These are phyloP conservation scores for Daldinia sp. DNA, from an alignment of 2,329 filamentous ascomycete species.

Conservation along the genomic window DNA sequence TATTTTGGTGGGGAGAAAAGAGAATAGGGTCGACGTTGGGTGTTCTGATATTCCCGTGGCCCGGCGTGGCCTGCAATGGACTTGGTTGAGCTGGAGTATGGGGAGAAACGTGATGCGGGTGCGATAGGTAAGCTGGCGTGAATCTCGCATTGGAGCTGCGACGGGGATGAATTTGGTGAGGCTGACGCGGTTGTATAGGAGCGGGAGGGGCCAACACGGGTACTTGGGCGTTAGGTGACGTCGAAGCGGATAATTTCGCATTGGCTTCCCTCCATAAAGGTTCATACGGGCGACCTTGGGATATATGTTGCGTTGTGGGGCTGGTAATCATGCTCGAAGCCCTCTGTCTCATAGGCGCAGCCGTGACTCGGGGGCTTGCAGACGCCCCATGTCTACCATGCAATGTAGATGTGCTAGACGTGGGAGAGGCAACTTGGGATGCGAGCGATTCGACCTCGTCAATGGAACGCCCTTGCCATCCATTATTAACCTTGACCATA, in stretches of 20 bases:
- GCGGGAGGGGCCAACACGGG: constrained; percentile 61
- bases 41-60: constrained; percentile 47
- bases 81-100: constrained; percentile 52
- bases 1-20: constrained; percentile 73
- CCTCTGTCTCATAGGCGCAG: constrained; percentile 48
- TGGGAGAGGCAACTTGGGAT: constrained; percentile 71
- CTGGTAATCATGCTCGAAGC: constrained; percentile 46
- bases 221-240: constrained; percentile 49
- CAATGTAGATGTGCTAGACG: constrained; percentile 65
- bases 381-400: constrained; percentile 61
- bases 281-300: constrained; percentile 51
- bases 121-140: constrained; percentile 59
- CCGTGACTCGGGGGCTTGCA: constrained; percentile 61
- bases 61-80: constrained; percentile 51
- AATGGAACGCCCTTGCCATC: constrained; percentile 82
- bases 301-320: constrained; percentile 39
- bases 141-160: constrained; percentile 60
- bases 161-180: constrained; percentile 53
- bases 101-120: constrained; percentile 57
- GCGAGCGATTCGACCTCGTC: constrained; percentile 80
- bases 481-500: constrained; percentile 91
- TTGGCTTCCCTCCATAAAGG: constrained; percentile 56
- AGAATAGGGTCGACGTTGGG: constrained; percentile 62
- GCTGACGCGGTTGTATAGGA: constrained; percentile 60
- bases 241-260: constrained; percentile 50